Base-by-base conservation (phyloP, 2,329 filamentous ascomycete species). In the Helotiales sp. region DNA sequence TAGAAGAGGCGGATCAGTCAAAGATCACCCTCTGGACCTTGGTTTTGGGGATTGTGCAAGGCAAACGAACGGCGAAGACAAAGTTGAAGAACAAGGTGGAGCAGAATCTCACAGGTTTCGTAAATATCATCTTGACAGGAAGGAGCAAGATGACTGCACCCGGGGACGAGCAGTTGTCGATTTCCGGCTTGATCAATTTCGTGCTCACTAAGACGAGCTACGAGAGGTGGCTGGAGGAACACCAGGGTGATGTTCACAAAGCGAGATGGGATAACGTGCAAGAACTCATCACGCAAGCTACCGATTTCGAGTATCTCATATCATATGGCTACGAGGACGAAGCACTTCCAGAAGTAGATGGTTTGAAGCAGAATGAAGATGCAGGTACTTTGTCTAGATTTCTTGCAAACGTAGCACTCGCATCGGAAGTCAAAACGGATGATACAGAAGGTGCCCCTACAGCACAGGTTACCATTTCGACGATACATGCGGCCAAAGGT, bases 401-500 rank as follows among this genome's bases (percentile, higher is more conserved):
- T 73, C 83, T 99, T n/a, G 90, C 93, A 11, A 97, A 97, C 73
- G 90, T 97, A 11, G 89, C 93, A 0, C 81, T 99, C n/a, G 91
- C 93, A 2, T 90, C 93, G 0, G 93, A 96, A 70, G 86, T 90
- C 0, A 89, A 93, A 72, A 87, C 86, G 20, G 86, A 88, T 26
- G 84, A 87, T 10, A 83, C 86, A 2, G 83, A 85, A 2, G 82
- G 84, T 24, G 84, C 86, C 61, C 82, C 82, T 30, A 86, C 83
- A 30, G 82, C 86, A 1, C 84, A 92, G 72, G 87, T 98, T 22
- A 97, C 94, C 0, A 93, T 99, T 26, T 97, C 93, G 6, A 99
- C 95, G 0, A 97, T 99, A 11, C 95, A 99, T 77, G 93, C 94
- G 0, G 93, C 95, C 2, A 99, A 99, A 79, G 95, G 95, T 2